Evolutionary conservation across 1,139 yeast species (phyloP).

Genomic region (Pichia sp.): DNA sequence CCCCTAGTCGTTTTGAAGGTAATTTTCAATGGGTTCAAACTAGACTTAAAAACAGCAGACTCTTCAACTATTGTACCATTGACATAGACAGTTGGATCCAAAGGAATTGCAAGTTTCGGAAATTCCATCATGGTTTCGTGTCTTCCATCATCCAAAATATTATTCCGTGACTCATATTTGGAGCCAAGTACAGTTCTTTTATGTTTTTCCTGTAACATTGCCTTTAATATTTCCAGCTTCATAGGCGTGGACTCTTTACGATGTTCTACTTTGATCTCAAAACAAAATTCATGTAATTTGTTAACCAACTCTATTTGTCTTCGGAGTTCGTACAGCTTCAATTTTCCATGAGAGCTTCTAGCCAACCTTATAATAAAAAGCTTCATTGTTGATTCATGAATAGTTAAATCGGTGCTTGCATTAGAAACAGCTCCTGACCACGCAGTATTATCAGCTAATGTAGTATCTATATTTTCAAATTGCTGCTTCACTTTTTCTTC

Average conservation of each 20-base stretch:
- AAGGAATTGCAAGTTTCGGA: slow-evolving; percentile 58
- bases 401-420: slow-evolving; percentile 2
- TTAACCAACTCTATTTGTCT: slow-evolving; percentile 25
- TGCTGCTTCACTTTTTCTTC: slow-evolving; percentile 36
- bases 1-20: slow-evolving; percentile 52
- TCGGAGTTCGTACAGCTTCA: slow-evolving; percentile 19
- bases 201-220: slow-evolving; percentile 26
- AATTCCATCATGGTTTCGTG: slow-evolving; percentile 30
- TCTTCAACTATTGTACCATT: slow-evolving; percentile 76
- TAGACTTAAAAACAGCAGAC: slow-evolving; percentile 82
- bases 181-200: slow-evolving; percentile 15
- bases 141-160: slow-evolving; percentile 10
- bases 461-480: neutral
- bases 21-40: slow-evolving; percentile 80
- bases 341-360: slow-evolving; percentile 17
- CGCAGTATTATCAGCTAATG: no score
- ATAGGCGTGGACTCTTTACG: slow-evolving; percentile 48
- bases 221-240: slow-evolving; percentile 40
- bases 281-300: slow-evolving; percentile 23
- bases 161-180: slow-evolving; percentile 8
- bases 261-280: slow-evolving; percentile 22
- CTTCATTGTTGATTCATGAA: slow-evolving; percentile 21
- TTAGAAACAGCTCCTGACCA: neutral
- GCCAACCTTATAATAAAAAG: slow-evolving; percentile 21
- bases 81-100: slow-evolving; percentile 60